These are phyloP conservation scores for Saksenaea oblongispora DNA, from an alignment of 371 early-diverging fungal species.

Conservation along the genomic window DNA sequence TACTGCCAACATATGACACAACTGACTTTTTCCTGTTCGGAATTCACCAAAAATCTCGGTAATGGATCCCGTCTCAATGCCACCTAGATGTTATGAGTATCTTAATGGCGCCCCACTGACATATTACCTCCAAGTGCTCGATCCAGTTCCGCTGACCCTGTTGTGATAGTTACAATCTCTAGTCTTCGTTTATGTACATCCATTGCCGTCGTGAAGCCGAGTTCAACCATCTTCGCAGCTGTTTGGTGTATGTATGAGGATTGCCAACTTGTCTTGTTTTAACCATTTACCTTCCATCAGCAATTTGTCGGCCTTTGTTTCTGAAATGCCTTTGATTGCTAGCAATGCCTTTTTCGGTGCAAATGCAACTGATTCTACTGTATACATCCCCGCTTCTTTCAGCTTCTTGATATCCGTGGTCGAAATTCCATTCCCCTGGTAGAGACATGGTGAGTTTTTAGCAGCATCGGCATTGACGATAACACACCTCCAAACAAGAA, in stretches of 20 bases:
- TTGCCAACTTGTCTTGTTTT: background rate
- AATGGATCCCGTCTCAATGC: conserved; percentile 98
- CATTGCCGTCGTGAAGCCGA: conserved; percentile 98
- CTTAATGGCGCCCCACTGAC: background rate
- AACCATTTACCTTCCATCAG: conserved; percentile 79
- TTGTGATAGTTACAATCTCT: conserved; percentile 89
- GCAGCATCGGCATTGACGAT: background rate
- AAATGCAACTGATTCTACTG: conserved; percentile 96
- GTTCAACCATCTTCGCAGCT: conserved; percentile 93
- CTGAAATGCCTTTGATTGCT: conserved; percentile 97
- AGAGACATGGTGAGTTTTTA: background rate
- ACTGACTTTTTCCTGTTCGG: conserved; percentile 99
- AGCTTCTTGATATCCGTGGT: conserved; percentile 87
- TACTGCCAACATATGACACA: conserved; percentile 98
- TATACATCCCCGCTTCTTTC: conserved; percentile 91
- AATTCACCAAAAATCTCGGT: conserved; percentile 99
- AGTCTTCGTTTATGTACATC: conserved; percentile 90
- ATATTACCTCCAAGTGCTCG: conserved; percentile 87
- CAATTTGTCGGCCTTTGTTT: conserved; percentile 98
- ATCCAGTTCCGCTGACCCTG: conserved; percentile 96
- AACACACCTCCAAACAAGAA: conserved; percentile 15
- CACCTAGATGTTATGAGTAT: conserved; percentile 57
- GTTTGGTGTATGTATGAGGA: conserved; percentile 12
- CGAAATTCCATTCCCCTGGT: conserved; percentile 81
- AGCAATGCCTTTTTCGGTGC: conserved; percentile 94